Conservation (phyloP, 1,139 yeast species). For the Yamadazyma jaroonii region DNA sequence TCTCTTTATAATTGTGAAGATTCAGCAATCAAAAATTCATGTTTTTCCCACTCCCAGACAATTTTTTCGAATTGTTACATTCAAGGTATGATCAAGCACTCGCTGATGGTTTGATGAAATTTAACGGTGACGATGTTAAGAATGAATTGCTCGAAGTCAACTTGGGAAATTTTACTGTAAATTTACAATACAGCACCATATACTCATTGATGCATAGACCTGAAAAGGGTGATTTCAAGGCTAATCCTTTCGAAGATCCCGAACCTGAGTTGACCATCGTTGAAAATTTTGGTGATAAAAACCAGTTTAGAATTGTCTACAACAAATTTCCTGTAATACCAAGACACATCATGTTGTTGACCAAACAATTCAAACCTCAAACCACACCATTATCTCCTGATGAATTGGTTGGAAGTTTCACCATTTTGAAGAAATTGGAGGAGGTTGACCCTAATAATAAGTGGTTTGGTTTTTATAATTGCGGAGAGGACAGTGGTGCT, state of each 20-base stretch:
- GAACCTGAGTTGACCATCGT: conserved; percentile 72
- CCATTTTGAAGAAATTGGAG: conserved; percentile 38
- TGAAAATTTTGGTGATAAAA: conserved; percentile 43
- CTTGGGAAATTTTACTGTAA: conserved; percentile 19
- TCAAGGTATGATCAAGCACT: conserved; percentile 29
- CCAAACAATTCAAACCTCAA: conserved; percentile 72
- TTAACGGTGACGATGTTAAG: conserved; percentile 29
- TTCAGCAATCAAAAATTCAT: conserved; percentile 9
- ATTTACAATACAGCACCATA: conserved; percentile 32
- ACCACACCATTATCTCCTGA: conserved; percentile 63
- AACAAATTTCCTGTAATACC: conserved; percentile 86
- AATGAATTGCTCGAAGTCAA: conserved; percentile 19
- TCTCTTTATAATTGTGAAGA: neutral
- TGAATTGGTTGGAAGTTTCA: conserved; percentile 61
- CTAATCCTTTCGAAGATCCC: conserved; percentile 77
- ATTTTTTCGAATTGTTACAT: conserved; percentile 22
- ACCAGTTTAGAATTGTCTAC: conserved; percentile 62
- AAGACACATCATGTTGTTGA: conserved; percentile 73
- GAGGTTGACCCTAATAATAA: conserved; percentile 18
- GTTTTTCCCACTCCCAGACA: conserved; percentile 23
- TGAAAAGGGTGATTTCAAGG: conserved; percentile 35
- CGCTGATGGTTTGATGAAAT: conserved; percentile 22
- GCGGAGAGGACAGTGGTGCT: conserved; percentile 87
- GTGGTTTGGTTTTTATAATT: conserved; percentile 79
- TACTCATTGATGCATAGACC: conserved; percentile 57